phyloP scores from a whole-genome alignment of 2,329 filamentous ascomycete species.

The Cytospora mali region DNA sequence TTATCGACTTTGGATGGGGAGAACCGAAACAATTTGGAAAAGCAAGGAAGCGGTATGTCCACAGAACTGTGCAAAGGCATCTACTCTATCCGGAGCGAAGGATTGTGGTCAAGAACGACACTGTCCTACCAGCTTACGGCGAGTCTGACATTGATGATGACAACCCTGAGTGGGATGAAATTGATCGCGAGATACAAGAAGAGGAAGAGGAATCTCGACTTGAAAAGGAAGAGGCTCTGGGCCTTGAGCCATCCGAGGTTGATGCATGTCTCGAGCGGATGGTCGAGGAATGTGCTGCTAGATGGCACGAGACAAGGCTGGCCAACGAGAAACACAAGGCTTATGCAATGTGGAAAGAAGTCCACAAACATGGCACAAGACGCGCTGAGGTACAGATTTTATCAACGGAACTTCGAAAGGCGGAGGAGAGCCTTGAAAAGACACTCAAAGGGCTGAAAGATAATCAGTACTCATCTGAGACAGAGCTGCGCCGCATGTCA shows the following conservation, averaged over 20 bases:
- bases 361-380: conserved; percentile 48
- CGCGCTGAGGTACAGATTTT: conserved; percentile 48
- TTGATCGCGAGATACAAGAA: conserved; percentile 59
- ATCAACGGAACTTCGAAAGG: conserved; percentile 44
- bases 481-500: conserved; percentile 53
- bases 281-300: conserved; percentile 51
- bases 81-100: conserved; percentile 34
- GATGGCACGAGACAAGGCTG: conserved; percentile 63
- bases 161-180: conserved; percentile 39
- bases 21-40: conserved; percentile 39
- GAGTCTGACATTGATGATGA: conserved; percentile 55
- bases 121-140: conserved; percentile 53
- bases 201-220: conserved; percentile 47
- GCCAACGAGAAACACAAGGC: conserved; percentile 60
- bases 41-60: conserved; percentile 49
- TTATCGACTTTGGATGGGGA: conserved; percentile 35
- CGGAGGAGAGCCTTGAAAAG: conserved; percentile 57
- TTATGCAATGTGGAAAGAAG: conserved; percentile 62
- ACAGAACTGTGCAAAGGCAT: conserved; percentile 44
- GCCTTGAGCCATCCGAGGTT: conserved; percentile 51
- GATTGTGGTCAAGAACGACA: conserved; percentile 36
- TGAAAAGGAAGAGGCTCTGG: conserved; percentile 27
- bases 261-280: conserved; percentile 55
- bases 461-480: conserved; percentile 54
- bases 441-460: conserved; percentile 55